phyloP scores from a whole-genome alignment of 345 rosid species.

The Sisymbrium irio region DNA sequence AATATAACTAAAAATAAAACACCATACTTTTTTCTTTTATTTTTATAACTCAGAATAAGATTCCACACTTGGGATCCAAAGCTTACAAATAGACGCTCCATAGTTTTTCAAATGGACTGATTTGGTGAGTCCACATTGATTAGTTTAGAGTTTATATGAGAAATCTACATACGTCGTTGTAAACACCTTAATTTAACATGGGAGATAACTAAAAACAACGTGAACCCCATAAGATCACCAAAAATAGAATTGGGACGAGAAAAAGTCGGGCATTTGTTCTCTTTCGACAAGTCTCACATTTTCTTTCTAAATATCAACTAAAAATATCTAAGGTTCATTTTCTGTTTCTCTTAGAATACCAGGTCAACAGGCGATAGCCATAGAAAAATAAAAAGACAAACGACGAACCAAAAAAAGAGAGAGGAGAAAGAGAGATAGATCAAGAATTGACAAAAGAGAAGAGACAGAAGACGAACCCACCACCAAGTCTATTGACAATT shows the following conservation, averaged over 20 bases:
- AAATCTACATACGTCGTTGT: not conserved
- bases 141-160: not conserved
- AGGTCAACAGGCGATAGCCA: conserved; percentile 17
- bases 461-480: not conserved
- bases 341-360: conserved; percentile 26
- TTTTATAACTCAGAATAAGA: too few relatives aligned
- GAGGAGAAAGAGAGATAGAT: not conserved
- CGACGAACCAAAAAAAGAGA: not conserved
- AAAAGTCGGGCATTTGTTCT: conserved; percentile 4
- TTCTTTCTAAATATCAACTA: conserved; percentile 33
- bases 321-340: conserved; percentile 27
- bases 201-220: not conserved
- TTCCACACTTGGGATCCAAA: too few relatives aligned
- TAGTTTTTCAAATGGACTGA: too few relatives aligned
- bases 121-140: not conserved
- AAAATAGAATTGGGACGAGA: conserved; percentile 28
- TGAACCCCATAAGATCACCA: conserved; percentile 11
- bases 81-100: too few relatives aligned
- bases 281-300: conserved; percentile 23
- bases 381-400: conserved; percentile 1
- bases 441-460: conserved; percentile 11
- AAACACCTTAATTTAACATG: not conserved
- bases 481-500: conserved; percentile 4
- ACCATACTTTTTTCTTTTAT: too few relatives aligned
- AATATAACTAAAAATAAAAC: too few relatives aligned